Evolutionary conservation across 163 green algal genomes (phyloP).

Genomic region (Chlamydomonas reinhardtii): DNA sequence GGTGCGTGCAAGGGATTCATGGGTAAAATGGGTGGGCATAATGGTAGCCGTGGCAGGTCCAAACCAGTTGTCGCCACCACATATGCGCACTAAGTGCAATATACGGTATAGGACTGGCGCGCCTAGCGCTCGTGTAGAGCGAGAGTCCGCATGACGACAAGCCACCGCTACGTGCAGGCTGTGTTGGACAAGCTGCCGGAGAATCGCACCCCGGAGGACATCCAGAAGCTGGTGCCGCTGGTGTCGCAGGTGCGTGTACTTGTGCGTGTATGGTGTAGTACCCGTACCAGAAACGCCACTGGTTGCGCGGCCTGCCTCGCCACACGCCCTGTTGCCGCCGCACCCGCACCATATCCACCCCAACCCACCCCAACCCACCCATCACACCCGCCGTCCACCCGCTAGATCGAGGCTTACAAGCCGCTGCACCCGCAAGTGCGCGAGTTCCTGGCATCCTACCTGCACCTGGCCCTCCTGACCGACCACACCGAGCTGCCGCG

Average conservation of each 20-base stretch:
- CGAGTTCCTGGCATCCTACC: slow-evolving; percentile 44
- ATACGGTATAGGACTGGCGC: background rate
- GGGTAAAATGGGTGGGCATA: background rate
- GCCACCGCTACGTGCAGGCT: background rate
- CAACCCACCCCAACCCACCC: no score
- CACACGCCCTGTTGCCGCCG: no score
- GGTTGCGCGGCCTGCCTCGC: no score
- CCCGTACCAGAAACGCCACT: no score
- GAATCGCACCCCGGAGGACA: slow-evolving; percentile 38
- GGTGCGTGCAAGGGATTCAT: background rate
- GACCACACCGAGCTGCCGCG: slow-evolving; percentile 37
- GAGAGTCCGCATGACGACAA: no score
- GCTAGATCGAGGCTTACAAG: slow-evolving; percentile 33
- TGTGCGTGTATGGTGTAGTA: no score
- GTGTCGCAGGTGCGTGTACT: background rate
- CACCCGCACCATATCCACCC: no score
- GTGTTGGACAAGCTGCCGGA: slow-evolving; percentile 42
- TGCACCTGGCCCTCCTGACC: slow-evolving; percentile 31
- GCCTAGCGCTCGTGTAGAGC: background rate
- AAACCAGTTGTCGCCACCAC: background rate
- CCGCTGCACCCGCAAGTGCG: slow-evolving; percentile 31
- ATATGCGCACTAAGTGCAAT: background rate
- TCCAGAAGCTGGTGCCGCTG: slow-evolving; percentile 34
- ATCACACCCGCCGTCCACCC: no score
- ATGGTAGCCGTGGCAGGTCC: no score